phyloP scores from a whole-genome alignment of 495 filamentous ascomycete species.

The Aspergillus mulundensis region DNA sequence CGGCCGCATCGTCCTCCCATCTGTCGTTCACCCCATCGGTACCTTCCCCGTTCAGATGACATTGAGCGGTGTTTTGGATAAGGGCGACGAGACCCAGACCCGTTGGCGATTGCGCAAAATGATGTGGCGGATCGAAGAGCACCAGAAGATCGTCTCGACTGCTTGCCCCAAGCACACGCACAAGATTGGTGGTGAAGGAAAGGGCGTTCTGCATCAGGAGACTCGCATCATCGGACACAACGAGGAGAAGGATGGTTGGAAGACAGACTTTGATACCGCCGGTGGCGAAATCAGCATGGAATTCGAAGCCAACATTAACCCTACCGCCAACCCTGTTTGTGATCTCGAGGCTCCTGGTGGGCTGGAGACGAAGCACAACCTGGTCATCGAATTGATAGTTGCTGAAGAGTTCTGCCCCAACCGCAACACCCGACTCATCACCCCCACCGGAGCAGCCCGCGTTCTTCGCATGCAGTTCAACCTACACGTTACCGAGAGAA shows the following conservation, averaged over 20 bases:
- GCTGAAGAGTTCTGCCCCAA: constrained; percentile 82
- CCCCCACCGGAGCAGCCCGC: constrained; percentile 84
- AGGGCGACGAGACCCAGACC: constrained; percentile 55
- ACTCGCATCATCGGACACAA: constrained; percentile 67
- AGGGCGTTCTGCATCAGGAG: constrained; percentile 76
- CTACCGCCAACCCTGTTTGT: constrained; percentile 62
- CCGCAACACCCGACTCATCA: constrained; percentile 63
- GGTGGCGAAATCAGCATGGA: constrained; percentile 79
- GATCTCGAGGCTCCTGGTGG: constrained; percentile 77
- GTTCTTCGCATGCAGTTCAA: constrained; percentile 93
- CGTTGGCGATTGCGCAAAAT: constrained; percentile 88
- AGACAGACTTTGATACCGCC: constrained; percentile 73
- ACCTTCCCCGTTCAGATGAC: constrained; percentile 74
- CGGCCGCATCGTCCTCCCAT: constrained; percentile 71
- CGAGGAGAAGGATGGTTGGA: constrained; percentile 87
- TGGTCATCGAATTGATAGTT: constrained; percentile 92
- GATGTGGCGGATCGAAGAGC: constrained; percentile 91
- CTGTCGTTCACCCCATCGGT: constrained; percentile 83
- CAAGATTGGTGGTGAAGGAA: constrained; percentile 66
- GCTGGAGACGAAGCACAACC: constrained; percentile 71
- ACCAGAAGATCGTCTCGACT: constrained; percentile 69
- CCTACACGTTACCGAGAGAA: constrained; percentile 72
- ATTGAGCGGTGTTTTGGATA: constrained; percentile 72
- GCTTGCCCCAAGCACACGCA: constrained; percentile 75
- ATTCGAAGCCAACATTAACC: constrained; percentile 66